Base-by-base conservation (phyloP, 345 rosid species). In the Balakata baccata region DNA sequence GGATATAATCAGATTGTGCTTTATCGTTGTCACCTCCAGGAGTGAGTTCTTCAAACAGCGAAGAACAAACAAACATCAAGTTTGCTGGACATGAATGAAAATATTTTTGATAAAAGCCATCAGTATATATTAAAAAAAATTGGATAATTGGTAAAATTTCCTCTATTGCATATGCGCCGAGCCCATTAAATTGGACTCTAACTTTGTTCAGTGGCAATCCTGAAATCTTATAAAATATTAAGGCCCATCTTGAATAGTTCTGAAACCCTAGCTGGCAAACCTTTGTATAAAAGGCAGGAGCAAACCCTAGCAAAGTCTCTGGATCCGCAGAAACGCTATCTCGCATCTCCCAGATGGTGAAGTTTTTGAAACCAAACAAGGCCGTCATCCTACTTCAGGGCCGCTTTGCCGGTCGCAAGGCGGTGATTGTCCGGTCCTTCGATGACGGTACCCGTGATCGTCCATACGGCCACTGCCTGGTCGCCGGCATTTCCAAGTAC, bases 381-480 rank as follows among this genome's bases (percentile, higher is more conserved):
- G 70, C 70, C 12, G 70, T 67, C 0, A 25, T 67, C 70, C 70
- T 67, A 13, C 58, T 67, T 2, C 70, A 67, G 57, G 70, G 70
- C 43, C 70, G 70, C 39, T 67, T 23, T 45, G 70, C 70, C 22
- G 70, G 70, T 3, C 41, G 70, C 0, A 67, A 67, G 38, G 70
- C 70, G 5, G 70, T 67, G 57, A 67, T 67, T 6, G 70, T 67
- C 22, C 38, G 70, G 6, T 49, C 54, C 58, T 49, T 67, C 41
- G 70, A 67, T 5, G 70, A 67, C 3, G 70, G 70, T 25, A 67
- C 58, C 20, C 70, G 70, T 1, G 70, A 67, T 23, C 70, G 70
- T 6, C 70, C 70, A 12, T 67, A 67, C 39, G 70, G 70, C 23
- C 70, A 67, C 56, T 67, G 70, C 58, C 70, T 67, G 3, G 70